Base-by-base conservation (phyloP, 2,329 filamentous ascomycete species). In the Fusarium nisikadoi region DNA sequence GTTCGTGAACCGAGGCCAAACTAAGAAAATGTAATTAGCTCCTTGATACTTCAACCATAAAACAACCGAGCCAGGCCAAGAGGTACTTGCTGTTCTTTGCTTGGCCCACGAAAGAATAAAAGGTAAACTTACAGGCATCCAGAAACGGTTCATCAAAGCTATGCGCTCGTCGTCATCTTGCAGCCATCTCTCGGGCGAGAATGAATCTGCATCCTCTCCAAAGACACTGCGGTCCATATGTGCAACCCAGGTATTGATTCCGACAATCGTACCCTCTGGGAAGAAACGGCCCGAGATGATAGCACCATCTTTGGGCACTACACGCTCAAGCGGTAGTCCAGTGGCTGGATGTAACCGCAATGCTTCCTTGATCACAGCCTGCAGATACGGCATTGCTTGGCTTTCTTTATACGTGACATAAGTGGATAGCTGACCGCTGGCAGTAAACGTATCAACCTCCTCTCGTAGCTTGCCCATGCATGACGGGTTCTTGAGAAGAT, bases 331-430 rank as follows among this genome's bases (percentile, higher is more conserved):
- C 0, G 71, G 52, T 0, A 75, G 46, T 0, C 73, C 65, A 1
- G 68, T 67, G 0, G 73, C 68, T 11, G 73, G 73, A 41, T 75
- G 73, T 23, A 75, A 53, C 11, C 70, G 73, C 27, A 75, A 35
- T 1, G 73, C 73, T 29, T 75, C 73, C 13, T 74, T 75, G 4
- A 75, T 68, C 1, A 60, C 56, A 0, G 73, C 73, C 42, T 72
- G 71, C 12, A 72, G 7, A 4, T 75, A 75, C 5, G 47, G 31
- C 47, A 50, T 50, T 50, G 2, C 31, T 31, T 50, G 47, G 6
- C 47, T 50, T 17, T 50, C 12, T 11, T 50, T 50, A 8, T 50
- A 35, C 9, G 47, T 50, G n/a, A 35, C n/a, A 50, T 35, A 50
- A 14, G n/a, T 20, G 2, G 47, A 50, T 20, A 50, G 1, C 12